These are phyloP conservation scores for Eragrostis nindensis DNA, from an alignment of 176 grass and related monocot genomes.

Conservation along the genomic window DNA sequence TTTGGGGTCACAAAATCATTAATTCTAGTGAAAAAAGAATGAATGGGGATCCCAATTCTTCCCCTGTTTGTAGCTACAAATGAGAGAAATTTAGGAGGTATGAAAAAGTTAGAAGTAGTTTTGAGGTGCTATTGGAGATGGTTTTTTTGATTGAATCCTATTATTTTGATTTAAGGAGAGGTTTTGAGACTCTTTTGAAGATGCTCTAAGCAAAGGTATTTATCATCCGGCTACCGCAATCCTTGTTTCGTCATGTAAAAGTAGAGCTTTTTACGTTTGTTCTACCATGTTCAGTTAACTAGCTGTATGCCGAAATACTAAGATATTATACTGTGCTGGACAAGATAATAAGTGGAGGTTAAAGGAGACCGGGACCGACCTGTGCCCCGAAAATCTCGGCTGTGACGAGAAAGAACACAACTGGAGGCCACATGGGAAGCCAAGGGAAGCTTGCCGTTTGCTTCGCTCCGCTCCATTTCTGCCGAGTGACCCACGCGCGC, in stretches of 20 bases:
- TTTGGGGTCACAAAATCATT: too few relatives aligned
- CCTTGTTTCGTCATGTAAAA: background rate
- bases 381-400: conserved; percentile 48
- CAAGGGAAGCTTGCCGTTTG: background rate
- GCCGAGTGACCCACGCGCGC: conserved; percentile 5
- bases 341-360: background rate
- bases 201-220: background rate
- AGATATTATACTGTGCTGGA: conserved; percentile 10
- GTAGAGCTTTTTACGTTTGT: background rate
- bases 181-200: too few relatives aligned
- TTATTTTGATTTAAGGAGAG: too few relatives aligned
- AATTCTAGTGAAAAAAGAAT: too few relatives aligned
- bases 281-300: background rate
- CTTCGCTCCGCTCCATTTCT: conserved; percentile 3
- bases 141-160: too few relatives aligned
- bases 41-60: too few relatives aligned
- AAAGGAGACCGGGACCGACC: conserved; percentile 17
- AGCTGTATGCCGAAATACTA: background rate
- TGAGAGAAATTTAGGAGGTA: too few relatives aligned
- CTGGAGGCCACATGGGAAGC: conserved; percentile 58
- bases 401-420: conserved; percentile 44
- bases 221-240: too few relatives aligned
- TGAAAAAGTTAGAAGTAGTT: too few relatives aligned
- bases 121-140: too few relatives aligned
- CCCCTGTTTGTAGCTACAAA: too few relatives aligned